Percentiles rank a stretch among this genome's conserved stretches.
phyloP scores from a whole-genome alignment of 2,329 filamentous ascomycete species.

The Colletotrichum kahawae region DNA sequence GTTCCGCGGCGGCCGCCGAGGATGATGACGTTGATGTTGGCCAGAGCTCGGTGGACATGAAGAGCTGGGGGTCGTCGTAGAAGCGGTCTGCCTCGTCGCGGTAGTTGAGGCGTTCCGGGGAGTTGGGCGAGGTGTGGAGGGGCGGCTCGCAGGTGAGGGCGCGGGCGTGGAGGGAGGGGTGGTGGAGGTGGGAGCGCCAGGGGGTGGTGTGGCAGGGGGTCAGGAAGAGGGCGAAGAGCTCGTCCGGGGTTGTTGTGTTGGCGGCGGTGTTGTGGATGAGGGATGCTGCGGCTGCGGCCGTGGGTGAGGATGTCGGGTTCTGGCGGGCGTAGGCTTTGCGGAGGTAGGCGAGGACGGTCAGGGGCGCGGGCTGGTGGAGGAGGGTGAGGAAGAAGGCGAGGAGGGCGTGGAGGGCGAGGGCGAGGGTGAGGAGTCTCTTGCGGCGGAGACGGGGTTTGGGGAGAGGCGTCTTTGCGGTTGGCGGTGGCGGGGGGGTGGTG shows the following conservation, averaged over 20 bases:
- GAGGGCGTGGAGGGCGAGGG: constrained; percentile 70
- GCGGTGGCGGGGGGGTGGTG: constrained; percentile 38
- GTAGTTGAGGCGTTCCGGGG: constrained; percentile 69
- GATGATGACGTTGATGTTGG: constrained; percentile 23
- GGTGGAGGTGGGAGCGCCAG: constrained; percentile 87
- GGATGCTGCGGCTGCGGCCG: constrained; percentile 34
- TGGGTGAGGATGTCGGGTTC: constrained; percentile 41
- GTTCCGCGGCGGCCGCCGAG: constrained; percentile 23
- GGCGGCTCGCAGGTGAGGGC: constrained; percentile 92
- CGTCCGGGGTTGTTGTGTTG: constrained; percentile 37
- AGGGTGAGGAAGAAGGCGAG: constrained; percentile 77
- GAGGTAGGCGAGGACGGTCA: constrained; percentile 77
- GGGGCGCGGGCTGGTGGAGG: constrained; percentile 80
- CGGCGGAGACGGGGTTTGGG: constrained; percentile 47
- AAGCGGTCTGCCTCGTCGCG: constrained; percentile 91
- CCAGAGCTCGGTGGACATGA: constrained; percentile 62
- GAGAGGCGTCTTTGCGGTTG: constrained; percentile 28
- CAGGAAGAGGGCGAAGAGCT: constrained; percentile 78
- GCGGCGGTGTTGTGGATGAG: constrained; percentile 19
- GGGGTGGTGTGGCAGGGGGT: constrained; percentile 97
- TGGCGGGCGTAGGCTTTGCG: constrained; percentile 72
- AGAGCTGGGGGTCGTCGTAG: constrained; percentile 68
- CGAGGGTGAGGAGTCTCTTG: constrained; percentile 58
- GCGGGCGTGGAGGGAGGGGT: constrained; percentile 77
- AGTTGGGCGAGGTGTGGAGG: constrained; percentile 65